These are phyloP conservation scores for Leptographium radiaticola DNA, from an alignment of 2,329 filamentous ascomycete genomes.

Conservation along the genomic window DNA sequence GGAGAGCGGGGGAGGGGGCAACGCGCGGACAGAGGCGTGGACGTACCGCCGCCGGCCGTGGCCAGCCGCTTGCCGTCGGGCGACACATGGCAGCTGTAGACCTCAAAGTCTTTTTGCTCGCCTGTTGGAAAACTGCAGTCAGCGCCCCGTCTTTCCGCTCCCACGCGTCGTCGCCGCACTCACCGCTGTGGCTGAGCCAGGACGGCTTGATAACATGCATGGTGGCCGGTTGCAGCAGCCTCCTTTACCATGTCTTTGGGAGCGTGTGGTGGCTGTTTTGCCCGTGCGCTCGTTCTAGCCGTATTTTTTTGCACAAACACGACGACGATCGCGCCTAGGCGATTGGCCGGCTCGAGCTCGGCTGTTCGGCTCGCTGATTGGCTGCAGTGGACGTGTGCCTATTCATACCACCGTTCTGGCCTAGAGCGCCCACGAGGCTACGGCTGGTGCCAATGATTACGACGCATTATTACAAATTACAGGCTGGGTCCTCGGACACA, in stretches of 20 bases:
- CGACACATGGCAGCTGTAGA: conserved; percentile 96
- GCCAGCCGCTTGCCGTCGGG: conserved; percentile 85
- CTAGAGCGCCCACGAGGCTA: too few species aligned
- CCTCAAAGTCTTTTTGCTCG: conserved; percentile 96
- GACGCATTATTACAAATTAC: too few species aligned
- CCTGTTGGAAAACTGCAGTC: conserved; percentile 32
- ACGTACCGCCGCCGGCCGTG: conserved; percentile 79
- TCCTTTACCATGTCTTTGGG: conserved; percentile 11
- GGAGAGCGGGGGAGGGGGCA: background rate
- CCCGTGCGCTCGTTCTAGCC: background rate
- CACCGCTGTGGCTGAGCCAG: conserved; percentile 90
- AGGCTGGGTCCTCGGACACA: too few species aligned
- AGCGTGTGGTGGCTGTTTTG: background rate
- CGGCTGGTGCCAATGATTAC: too few species aligned
- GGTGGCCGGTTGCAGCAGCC: conserved; percentile 14
- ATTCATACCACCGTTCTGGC: too few species aligned
- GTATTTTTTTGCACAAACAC: background rate
- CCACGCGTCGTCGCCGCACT: conserved; percentile 11
- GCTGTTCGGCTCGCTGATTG: conserved; percentile 2
- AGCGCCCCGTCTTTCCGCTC: background rate
- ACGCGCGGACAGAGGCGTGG: background rate
- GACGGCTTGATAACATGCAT: conserved; percentile 90
- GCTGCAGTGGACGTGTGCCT: background rate
- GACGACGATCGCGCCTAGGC: background rate
- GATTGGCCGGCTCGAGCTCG: background rate